phyloP scores from a whole-genome alignment of 805 yeast genomes.

The Candida khao-thaluensis region DNA sequence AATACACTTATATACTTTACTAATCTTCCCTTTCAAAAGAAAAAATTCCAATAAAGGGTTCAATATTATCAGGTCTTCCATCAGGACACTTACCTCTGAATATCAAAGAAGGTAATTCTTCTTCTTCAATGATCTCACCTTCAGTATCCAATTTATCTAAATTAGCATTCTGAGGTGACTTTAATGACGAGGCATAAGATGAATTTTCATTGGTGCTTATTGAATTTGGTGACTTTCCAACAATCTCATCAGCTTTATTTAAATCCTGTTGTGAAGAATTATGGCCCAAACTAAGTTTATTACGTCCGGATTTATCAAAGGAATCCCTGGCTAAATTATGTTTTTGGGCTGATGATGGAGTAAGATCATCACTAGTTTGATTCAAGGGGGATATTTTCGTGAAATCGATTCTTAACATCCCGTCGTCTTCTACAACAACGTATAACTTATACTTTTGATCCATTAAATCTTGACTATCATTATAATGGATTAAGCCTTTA shows the following conservation, averaged over 20 bases:
- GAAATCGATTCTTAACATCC: constrained; percentile 49
- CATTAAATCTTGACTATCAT: constrained; percentile 45
- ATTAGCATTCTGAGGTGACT: constrained; percentile 10
- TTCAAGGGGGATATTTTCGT: constrained; percentile 40
- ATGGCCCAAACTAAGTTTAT: not conserved
- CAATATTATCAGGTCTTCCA: constrained; percentile 50
- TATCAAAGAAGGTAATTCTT: constrained; percentile 46
- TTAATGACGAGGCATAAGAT: constrained; percentile 15
- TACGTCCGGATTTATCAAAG: not conserved
- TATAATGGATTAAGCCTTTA: constrained; percentile 48
- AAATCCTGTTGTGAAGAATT: constrained; percentile 1
- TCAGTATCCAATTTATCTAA: constrained; percentile 17
- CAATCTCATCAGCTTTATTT: constrained; percentile 2
- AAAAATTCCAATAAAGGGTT: constrained; percentile 56
- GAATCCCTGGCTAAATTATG: constrained; percentile 1
- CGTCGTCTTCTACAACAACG: constrained; percentile 48
- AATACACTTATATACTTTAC: not conserved
- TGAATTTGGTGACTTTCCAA: constrained; percentile 13
- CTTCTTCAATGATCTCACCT: constrained; percentile 30
- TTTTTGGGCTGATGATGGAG: constrained; percentile 1
- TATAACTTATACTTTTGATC: constrained; percentile 49
- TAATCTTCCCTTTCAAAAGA: constrained; percentile 47
- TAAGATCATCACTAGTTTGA: constrained; percentile 15
- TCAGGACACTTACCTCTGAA: constrained; percentile 53
- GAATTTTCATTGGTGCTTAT: constrained; percentile 15